phyloP scores from a whole-genome alignment of 164 flowering plant genomes.

The Liquidambar formosana region DNA sequence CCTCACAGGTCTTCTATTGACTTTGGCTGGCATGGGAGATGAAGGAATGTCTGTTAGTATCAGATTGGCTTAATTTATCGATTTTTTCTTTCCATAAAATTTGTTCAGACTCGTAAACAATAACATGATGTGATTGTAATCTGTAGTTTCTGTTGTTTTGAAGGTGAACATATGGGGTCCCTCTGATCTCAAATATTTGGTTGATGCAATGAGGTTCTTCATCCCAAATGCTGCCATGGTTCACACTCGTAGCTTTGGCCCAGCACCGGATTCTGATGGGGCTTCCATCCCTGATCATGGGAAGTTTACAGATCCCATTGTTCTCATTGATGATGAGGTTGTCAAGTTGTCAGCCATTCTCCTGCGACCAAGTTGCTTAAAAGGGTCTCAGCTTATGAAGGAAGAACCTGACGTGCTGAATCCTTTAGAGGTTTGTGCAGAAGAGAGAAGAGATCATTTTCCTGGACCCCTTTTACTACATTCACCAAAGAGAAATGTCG shows the following conservation, averaged over 20 bases:
- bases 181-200: constrained; percentile 80
- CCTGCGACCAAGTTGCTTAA: constrained; percentile 43
- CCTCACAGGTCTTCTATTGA: constrained; percentile 76
- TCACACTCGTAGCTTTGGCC: constrained; percentile 78
- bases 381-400: constrained; percentile 19
- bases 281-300: constrained; percentile 19
- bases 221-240: constrained; percentile 95
- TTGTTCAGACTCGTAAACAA: neutral
- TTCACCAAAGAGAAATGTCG: too few relatives aligned
- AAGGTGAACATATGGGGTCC: constrained; percentile 97
- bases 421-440: too few relatives aligned
- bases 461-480: too few relatives aligned
- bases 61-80: constrained; percentile 2
- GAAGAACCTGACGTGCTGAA: constrained; percentile 4
- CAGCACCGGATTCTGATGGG: constrained; percentile 33
- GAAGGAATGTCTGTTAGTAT: constrained; percentile 90
- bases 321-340: constrained; percentile 77
- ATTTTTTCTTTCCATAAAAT: neutral
- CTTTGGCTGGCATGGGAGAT: constrained; percentile 95
- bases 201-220: constrained; percentile 86
- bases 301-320: constrained; percentile 46
- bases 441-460: too few relatives aligned
- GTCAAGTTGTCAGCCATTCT: constrained; percentile 88
- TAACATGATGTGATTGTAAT: neutral
- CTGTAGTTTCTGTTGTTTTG: constrained; percentile 20